A percentile compares a stretch with the other conserved stretches of the same genome.
Conservation (phyloP, 78 protist genomes). For the Tieghemostelium lacteum region DNA sequence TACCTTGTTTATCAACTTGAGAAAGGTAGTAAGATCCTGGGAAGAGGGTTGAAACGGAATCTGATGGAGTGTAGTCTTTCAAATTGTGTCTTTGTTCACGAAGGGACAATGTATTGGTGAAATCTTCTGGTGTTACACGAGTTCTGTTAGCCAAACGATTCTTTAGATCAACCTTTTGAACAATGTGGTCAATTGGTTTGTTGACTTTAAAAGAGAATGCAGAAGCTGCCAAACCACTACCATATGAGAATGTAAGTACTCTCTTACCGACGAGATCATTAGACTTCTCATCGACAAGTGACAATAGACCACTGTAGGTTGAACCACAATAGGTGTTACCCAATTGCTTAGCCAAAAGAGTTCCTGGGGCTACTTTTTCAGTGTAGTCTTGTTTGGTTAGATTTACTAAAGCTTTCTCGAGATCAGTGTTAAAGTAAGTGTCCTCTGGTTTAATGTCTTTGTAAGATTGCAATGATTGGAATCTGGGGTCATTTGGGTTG, state of each 20-base stretch:
- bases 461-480: conserved; percentile 14
- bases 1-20: conserved; percentile 77
- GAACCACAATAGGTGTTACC: conserved; percentile 98
- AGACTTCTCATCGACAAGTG: conserved; percentile 81
- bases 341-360: conserved; percentile 79
- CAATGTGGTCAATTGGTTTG: conserved; percentile 60
- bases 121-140: conserved; percentile 78
- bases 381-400: conserved; percentile 27
- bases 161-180: conserved; percentile 57
- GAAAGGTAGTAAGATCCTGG: conserved; percentile 90
- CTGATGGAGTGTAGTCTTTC: conserved; percentile 79
- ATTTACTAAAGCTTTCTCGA: conserved; percentile 82
- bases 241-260: conserved; percentile 94
- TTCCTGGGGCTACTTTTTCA: conserved; percentile 85
- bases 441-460: conserved; percentile 34
- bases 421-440: conserved; percentile 83
- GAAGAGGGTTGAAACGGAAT: conserved; percentile 48
- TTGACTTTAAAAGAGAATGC: conserved; percentile 88
- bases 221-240: conserved; percentile 95
- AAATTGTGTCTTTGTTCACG: conserved; percentile 79
- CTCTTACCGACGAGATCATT: conserved; percentile 83
- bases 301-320: conserved; percentile 88
- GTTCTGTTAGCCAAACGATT: conserved; percentile 76
- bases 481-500: conserved; percentile 49
- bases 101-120: conserved; percentile 50